Evolutionary conservation across 2,329 filamentous ascomycete species (phyloP), one percentile per base, ranked within the genome.

Genomic region (Purpureocillium takamizusanense): DNA sequence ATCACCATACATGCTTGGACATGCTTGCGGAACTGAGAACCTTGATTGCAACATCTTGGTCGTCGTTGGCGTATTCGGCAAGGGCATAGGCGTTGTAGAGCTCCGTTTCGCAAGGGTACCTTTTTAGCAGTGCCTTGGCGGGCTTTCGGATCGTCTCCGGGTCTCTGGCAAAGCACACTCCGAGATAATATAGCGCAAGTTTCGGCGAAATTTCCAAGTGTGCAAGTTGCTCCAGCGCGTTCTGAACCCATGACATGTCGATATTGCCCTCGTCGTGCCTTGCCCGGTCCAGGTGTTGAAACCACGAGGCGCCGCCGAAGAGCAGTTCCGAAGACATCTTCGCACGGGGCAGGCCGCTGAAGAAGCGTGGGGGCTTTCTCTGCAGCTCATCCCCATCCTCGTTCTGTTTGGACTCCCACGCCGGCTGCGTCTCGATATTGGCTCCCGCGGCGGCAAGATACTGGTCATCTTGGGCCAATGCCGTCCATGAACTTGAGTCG

Each of bases 71-170:
- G 46, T 62, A 69, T 57, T 94, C 86, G 4, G 87, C 76, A 12
- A 86, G 61, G 0, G 83, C 86, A 52, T 90, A 94, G 1, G 80
- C 77, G 47, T 87, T 83, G 59, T 94, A 95, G 1, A 95, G 65
- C 12, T 69, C 65, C 3, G 85, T 56, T 48, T 78, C 82, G 1
- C 75, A 67, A 0, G 79, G 67, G 39, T 76, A 74, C 35, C 69
- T 70, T 52, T 84, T 90, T n/a, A 95, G 60, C 0, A 94, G 63
- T 7, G 62, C 60, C 51, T 86, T 94, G 0, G 86, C 85, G 7
- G 72, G 66, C 53, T 86, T 94, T 47, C 76, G 81, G 18, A 78
- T 75, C 2, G 61, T 66, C 1, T 57, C 52, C 1, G 72, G 65
- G 32, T 79, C 72, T 40, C 74, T 72, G 0, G 59, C 52, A 36